Evolutionary conservation across 371 early-diverging fungal genomes (phyloP).

Genomic region (Thermomucor indicae-seudaticae): DNA sequence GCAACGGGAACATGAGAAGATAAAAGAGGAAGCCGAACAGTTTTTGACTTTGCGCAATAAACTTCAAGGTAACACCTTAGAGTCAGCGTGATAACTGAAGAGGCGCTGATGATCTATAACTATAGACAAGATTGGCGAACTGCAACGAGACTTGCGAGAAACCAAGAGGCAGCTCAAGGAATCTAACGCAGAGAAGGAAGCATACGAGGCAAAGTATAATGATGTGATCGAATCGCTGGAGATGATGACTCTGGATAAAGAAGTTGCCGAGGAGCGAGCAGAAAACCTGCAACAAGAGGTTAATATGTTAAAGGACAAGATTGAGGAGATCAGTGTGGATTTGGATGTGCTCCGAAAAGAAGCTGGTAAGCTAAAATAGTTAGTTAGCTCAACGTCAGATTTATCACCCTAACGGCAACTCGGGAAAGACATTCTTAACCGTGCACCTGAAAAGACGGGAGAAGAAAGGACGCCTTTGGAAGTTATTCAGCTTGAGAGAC

Average conservation of each 20-base stretch:
- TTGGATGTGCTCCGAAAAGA: constrained; percentile 67
- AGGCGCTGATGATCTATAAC: neutral
- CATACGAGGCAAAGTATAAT: constrained; percentile 59
- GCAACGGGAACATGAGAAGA: constrained; percentile 67
- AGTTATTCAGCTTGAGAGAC: constrained; percentile 65
- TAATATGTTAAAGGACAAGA: constrained; percentile 66
- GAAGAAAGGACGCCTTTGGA: constrained; percentile 55
- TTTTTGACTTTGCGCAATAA: constrained; percentile 63
- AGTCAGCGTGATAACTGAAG: neutral
- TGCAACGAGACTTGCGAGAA: constrained; percentile 73
- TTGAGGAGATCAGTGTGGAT: constrained; percentile 75
- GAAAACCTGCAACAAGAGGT: constrained; percentile 76
- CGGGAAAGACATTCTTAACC: constrained; percentile 31
- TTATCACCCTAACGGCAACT: neutral
- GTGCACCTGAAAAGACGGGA: constrained; percentile 19
- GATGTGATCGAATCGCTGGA: constrained; percentile 81
- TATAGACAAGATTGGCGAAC: constrained; percentile 57
- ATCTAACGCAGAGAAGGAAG: constrained; percentile 52
- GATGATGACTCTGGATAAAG: constrained; percentile 85
- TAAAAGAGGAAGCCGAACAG: constrained; percentile 73
- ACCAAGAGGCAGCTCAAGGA: constrained; percentile 58
- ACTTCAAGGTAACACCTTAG: constrained; percentile 61
- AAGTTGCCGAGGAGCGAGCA: constrained; percentile 86
- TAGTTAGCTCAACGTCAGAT: neutral
- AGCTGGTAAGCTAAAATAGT: constrained; percentile 28